Conservation (phyloP, 2,329 filamentous ascomycete species). For the Fusarium verrucosum region DNA sequence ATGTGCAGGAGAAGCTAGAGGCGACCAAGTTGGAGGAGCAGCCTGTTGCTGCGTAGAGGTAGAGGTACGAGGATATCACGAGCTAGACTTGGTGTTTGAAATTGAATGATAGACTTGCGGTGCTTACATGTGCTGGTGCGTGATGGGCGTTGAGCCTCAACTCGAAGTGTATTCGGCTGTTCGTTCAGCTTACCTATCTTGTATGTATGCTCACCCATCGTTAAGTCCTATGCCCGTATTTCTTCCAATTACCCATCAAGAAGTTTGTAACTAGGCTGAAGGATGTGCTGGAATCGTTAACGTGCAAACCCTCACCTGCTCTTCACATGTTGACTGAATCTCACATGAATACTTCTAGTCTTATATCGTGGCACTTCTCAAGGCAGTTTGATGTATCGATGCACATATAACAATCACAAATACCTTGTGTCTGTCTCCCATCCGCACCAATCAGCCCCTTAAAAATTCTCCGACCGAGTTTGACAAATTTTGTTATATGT, state of each 20-base stretch:
- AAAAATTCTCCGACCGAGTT: constrained; percentile 8
- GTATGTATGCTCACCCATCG: neutral
- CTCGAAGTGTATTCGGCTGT: neutral
- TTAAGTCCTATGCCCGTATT: neutral
- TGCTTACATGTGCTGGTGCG: neutral
- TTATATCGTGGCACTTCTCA: neutral
- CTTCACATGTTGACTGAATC: neutral
- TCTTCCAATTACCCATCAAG: neutral
- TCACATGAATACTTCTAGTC: neutral
- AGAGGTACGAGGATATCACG: neutral
- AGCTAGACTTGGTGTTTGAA: neutral
- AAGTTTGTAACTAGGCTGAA: neutral
- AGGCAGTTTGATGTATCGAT: neutral
- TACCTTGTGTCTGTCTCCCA: neutral
- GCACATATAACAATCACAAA: neutral
- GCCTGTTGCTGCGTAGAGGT: constrained; percentile 34
- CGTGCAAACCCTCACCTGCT: neutral
- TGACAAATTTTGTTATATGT: neutral
- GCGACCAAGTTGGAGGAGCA: constrained; percentile 42
- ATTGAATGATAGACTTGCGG: neutral
- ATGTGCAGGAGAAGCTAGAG: constrained; percentile 44
- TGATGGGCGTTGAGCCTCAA: neutral
- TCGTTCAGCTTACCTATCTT: neutral
- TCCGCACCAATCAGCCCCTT: neutral
- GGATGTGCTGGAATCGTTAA: neutral